Conservation (phyloP, 2,329 filamentous ascomycete genomes). For the Huntiella moniliformis region DNA sequence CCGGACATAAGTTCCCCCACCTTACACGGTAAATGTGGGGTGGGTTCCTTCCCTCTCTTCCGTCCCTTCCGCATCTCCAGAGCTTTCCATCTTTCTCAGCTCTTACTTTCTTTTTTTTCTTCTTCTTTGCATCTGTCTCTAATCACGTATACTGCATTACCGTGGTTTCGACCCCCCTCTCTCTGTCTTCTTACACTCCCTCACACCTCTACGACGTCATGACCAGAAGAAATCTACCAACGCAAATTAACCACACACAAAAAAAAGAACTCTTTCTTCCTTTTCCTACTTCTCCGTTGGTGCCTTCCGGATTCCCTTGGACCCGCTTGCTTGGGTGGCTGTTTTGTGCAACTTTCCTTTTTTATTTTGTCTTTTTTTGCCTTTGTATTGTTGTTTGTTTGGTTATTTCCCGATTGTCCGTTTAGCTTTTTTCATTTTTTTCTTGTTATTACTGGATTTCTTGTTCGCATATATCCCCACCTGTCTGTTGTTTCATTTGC, state of each 20-base stretch:
- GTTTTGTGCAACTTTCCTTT: neutral
- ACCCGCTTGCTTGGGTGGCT: neutral
- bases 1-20: no score
- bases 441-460: neutral
- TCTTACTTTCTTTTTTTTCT: neutral
- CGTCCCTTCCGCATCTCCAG: no score
- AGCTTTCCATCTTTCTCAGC: no score
- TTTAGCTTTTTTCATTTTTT: neutral
- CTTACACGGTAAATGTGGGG: no score
- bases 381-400: neutral
- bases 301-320: neutral
- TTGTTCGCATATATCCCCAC: conserved; percentile 5
- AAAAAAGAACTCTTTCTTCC: conserved; percentile 1
- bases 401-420: neutral
- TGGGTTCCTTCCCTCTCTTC: neutral
- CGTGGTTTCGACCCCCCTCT: neutral
- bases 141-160: neutral
- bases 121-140: neutral
- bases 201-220: conserved; percentile 3
- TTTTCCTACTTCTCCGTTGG: conserved; percentile 1
- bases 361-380: neutral
- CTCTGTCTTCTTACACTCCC: neutral
- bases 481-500: neutral
- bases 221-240: conserved; percentile 3
- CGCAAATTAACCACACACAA: neutral